Evolutionary conservation across 495 filamentous ascomycete species (phyloP).

Genomic region (Lasiosphaeria ovina): DNA sequence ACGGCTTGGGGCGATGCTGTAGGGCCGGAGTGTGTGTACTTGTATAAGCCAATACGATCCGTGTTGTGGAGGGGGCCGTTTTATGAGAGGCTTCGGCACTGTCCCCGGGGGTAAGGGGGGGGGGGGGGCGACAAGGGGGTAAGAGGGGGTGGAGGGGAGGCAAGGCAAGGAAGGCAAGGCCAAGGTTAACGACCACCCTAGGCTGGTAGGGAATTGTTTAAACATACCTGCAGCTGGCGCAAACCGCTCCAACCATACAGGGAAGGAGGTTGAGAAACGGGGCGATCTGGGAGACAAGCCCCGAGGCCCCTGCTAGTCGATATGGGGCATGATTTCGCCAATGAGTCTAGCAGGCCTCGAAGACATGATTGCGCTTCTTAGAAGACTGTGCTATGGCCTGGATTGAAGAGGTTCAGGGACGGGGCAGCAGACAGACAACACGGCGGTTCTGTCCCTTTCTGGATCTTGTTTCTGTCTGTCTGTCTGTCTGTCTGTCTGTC

Average conservation of each 20-base stretch:
- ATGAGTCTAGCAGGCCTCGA: conserved; percentile 13
- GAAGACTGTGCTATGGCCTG: conserved; percentile 23
- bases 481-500: too few relatives aligned
- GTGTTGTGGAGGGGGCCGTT: conserved; percentile 45
- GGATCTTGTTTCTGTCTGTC: too few relatives aligned
- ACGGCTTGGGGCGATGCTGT: conserved; percentile 41
- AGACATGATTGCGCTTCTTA: conserved; percentile 19
- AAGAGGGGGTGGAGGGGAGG: neutral
- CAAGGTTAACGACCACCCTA: conserved; percentile 34
- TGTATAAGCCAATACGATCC: conserved; percentile 47
- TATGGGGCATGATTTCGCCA: conserved; percentile 31
- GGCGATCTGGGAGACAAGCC: conserved; percentile 43
- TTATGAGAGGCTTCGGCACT: conserved; percentile 52
- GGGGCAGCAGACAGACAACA: conserved; percentile 3
- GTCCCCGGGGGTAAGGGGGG: conserved; percentile 27
- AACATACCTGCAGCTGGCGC: conserved; percentile 41
- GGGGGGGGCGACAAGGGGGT: conserved; percentile 34
- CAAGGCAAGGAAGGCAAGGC: conserved; percentile 34
- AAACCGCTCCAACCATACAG: conserved; percentile 51
- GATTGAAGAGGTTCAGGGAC: conserved; percentile 5
- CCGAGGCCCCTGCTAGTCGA: conserved; percentile 28
- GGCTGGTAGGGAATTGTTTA: conserved; percentile 34
- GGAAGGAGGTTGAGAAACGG: conserved; percentile 53
- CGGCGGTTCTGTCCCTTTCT: neutral
- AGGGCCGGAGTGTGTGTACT: conserved; percentile 44